These are phyloP conservation scores for Begonia masoniana DNA, from an alignment of 306 rosid species.

Conservation along the genomic window DNA sequence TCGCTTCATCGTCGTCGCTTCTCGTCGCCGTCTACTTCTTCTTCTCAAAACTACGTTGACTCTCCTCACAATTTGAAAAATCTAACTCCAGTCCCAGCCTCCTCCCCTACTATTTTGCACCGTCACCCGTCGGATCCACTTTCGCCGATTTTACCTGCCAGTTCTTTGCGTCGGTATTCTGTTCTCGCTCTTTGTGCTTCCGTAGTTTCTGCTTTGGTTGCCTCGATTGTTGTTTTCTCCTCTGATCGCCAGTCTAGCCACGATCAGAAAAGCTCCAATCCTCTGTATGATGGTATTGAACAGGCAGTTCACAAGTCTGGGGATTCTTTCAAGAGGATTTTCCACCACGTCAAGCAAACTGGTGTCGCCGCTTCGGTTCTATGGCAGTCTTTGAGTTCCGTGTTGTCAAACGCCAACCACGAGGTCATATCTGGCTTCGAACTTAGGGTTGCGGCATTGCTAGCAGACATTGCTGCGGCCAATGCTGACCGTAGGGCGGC, in stretches of 20 bases:
- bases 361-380: slow-evolving; percentile 71
- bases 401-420: slow-evolving; percentile 77
- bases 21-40: slow-evolving; percentile 16
- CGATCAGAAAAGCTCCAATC: slow-evolving; percentile 17
- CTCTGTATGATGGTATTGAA: slow-evolving; percentile 31
- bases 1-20: slow-evolving; percentile 19
- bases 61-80: slow-evolving; percentile 10
- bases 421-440: slow-evolving; percentile 90
- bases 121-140: slow-evolving; percentile 6
- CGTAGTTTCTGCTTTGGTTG: slow-evolving; percentile 27
- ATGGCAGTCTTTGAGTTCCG: slow-evolving; percentile 77
- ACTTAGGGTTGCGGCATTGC: slow-evolving; percentile 81
- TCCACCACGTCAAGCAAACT: slow-evolving; percentile 58
- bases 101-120: slow-evolving; percentile 17
- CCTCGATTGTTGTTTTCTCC: slow-evolving; percentile 30
- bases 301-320: slow-evolving; percentile 26
- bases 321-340: slow-evolving; percentile 35
- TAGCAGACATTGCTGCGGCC: slow-evolving; percentile 78
- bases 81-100: slow-evolving; percentile 20
- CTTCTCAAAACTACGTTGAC: slow-evolving; percentile 12
- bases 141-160: slow-evolving; percentile 7
- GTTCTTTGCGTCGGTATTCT: slow-evolving; percentile 21
- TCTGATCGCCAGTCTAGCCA: slow-evolving; percentile 6
- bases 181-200: slow-evolving; percentile 40
- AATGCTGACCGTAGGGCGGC: slow-evolving; percentile 72